Percentiles rank a stretch among this genome's conserved stretches.
These are phyloP conservation scores for Bidens hawaiensis DNA, from an alignment of 140 eudicot genomes.

Conservation along the genomic window DNA sequence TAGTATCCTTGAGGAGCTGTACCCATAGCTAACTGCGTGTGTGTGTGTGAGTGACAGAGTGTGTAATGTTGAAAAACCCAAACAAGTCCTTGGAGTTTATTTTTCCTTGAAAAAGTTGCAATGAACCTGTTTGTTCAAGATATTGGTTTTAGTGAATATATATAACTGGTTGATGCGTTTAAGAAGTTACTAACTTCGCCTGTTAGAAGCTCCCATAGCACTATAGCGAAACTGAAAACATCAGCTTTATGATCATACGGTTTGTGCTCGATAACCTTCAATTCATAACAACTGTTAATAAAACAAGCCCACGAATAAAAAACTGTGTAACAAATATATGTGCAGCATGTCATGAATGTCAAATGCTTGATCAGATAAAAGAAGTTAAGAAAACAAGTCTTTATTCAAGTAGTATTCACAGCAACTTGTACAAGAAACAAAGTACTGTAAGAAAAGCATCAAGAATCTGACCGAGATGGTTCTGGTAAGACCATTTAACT, in stretches of 20 bases:
- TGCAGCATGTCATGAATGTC: not conserved
- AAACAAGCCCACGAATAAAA: constrained; percentile 24
- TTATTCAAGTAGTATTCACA: too few relatives aligned
- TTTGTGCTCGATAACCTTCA: constrained; percentile 75
- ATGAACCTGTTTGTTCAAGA: not conserved
- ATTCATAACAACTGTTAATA: constrained; percentile 36
- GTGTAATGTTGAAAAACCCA: too few relatives aligned
- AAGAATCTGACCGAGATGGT: constrained; percentile 5
- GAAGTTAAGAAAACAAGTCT: too few relatives aligned
- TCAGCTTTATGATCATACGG: constrained; percentile 85
- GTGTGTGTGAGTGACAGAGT: too few relatives aligned
- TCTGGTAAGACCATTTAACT: not conserved
- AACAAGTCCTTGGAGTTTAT: not conserved
- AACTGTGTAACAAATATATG: constrained; percentile 2
- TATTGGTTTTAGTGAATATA: not conserved
- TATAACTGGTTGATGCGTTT: not conserved
- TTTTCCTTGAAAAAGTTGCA: not conserved
- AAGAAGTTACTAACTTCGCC: constrained; percentile 46
- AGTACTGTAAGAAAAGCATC: not conserved
- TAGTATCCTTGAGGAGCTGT: too few relatives aligned
- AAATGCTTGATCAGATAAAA: not conserved
- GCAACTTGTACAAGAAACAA: not conserved
- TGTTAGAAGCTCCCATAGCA: constrained; percentile 71
- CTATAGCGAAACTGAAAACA: constrained; percentile 68
- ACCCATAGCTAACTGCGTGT: too few relatives aligned